phyloP scores from a whole-genome alignment of 768 basidiomycete species.

The Mycena olivaceomarginata region DNA sequence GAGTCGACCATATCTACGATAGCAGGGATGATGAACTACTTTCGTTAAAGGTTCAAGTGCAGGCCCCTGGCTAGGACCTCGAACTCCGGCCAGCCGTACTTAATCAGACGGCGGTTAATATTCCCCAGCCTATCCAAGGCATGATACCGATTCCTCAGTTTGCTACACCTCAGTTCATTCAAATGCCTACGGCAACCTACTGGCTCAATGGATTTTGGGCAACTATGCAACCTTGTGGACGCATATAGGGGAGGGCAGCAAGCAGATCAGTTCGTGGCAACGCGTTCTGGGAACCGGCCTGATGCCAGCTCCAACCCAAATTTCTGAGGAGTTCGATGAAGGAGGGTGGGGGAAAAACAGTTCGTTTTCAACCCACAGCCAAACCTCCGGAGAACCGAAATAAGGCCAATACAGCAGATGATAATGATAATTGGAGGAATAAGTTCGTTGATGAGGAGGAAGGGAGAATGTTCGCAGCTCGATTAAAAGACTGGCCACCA shows the following conservation, averaged over 20 bases:
- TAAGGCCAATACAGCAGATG: neutral
- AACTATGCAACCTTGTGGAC: too few relatives aligned
- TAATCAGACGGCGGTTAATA: too few relatives aligned
- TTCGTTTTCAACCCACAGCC: neutral
- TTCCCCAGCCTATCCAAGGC: too few relatives aligned
- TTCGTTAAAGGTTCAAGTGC: too few relatives aligned
- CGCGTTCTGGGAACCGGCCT: neutral
- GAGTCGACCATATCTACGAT: neutral
- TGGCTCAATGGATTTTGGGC: too few relatives aligned
- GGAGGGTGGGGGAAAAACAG: neutral
- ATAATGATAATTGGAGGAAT: neutral
- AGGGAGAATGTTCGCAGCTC: neutral
- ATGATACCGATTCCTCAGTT: too few relatives aligned
- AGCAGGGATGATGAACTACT: neutral
- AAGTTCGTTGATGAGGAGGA: neutral
- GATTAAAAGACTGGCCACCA: neutral
- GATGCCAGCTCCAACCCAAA: neutral
- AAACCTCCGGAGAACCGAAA: conserved; percentile 1
- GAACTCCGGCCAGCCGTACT: too few relatives aligned
- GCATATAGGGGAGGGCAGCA: too few relatives aligned
- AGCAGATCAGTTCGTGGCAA: neutral
- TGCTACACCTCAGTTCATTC: too few relatives aligned
- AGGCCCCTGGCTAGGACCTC: too few relatives aligned
- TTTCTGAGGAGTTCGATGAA: neutral
- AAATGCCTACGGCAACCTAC: too few relatives aligned